phyloP scores from a whole-genome alignment of 2,329 filamentous ascomycete species.

The Leptoxyphium fumago region DNA sequence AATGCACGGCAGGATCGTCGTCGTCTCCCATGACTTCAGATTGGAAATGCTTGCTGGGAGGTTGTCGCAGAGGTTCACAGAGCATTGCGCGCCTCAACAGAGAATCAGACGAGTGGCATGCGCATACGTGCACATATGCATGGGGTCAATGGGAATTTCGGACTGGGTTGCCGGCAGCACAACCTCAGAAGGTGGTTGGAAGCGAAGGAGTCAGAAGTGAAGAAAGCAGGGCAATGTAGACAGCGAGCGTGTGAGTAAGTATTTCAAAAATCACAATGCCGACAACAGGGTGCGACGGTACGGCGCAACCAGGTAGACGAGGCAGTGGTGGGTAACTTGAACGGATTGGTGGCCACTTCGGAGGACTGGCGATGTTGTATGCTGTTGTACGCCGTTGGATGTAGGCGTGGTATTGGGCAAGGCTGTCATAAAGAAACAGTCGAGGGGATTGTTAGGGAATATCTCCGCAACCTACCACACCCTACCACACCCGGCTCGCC shows the following conservation, averaged over 20 bases:
- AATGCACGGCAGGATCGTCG: constrained; percentile 3
- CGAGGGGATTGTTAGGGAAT: too few relatives aligned
- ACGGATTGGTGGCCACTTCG: too few relatives aligned
- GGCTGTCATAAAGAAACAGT: too few relatives aligned
- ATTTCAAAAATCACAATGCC: not conserved
- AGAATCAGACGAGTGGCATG: not conserved
- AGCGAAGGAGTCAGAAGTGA: not conserved
- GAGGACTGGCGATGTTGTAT: too few relatives aligned
- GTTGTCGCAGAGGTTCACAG: constrained; percentile 12
- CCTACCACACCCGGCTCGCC: too few relatives aligned
- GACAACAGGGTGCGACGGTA: not conserved
- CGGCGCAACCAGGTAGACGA: not conserved
- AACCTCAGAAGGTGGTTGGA: too few relatives aligned
- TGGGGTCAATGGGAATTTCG: not conserved
- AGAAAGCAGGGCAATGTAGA: not conserved
- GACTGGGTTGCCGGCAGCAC: too few relatives aligned
- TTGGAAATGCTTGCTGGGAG: not conserved
- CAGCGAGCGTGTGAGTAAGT: not conserved
- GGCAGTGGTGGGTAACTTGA: not conserved
- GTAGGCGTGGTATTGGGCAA: too few relatives aligned
- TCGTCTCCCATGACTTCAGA: constrained; percentile 17
- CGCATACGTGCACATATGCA: not conserved
- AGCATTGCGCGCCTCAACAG: not conserved
- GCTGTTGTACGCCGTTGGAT: too few relatives aligned
- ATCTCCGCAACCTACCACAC: too few relatives aligned